A percentile compares a stretch with the other conserved stretches of the same genome.
Evolutionary conservation across 495 filamentous ascomycete genomes (phyloP).

Genomic region (Tuber calosporum): DNA sequence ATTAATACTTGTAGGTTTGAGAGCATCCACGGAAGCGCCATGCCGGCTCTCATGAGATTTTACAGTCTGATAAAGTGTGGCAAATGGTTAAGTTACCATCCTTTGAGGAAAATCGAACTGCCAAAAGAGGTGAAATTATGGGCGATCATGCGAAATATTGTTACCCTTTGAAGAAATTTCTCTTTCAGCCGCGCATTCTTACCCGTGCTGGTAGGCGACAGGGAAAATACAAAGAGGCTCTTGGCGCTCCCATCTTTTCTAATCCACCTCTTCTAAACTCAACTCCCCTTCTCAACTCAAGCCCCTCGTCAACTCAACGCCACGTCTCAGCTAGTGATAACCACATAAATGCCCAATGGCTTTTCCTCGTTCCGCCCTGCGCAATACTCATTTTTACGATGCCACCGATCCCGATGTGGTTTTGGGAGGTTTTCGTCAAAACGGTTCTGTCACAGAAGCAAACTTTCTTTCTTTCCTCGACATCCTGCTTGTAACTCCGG

Average conservation of each 20-base stretch:
- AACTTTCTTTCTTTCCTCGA: slow-evolving; percentile 38
- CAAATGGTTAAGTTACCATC: too few relatives aligned
- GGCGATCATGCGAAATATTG: neutral
- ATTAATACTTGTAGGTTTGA: too few relatives aligned
- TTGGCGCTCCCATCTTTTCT: neutral
- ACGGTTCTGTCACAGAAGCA: slow-evolving; percentile 35
- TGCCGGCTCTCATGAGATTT: too few relatives aligned
- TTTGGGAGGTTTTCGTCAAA: slow-evolving; percentile 30
- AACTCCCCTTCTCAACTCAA: neutral
- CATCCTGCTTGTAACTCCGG: slow-evolving; percentile 30
- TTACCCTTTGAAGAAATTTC: neutral
- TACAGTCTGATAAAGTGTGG: too few relatives aligned
- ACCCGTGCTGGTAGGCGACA: neutral
- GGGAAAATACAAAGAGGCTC: neutral
- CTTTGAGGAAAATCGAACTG: too few relatives aligned
- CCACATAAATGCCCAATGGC: slow-evolving; percentile 9
- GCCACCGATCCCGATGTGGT: slow-evolving; percentile 25
- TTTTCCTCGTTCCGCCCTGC: slow-evolving; percentile 14
- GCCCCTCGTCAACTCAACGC: neutral
- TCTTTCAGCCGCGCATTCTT: neutral
- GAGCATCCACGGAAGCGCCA: too few relatives aligned
- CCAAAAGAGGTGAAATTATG: too few relatives aligned
- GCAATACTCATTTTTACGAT: slow-evolving; percentile 36
- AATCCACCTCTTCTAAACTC: neutral
- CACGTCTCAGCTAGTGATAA: neutral